Base-by-base conservation (phyloP, 306 rosid genomes). In the Lagenaria siceraria region DNA sequence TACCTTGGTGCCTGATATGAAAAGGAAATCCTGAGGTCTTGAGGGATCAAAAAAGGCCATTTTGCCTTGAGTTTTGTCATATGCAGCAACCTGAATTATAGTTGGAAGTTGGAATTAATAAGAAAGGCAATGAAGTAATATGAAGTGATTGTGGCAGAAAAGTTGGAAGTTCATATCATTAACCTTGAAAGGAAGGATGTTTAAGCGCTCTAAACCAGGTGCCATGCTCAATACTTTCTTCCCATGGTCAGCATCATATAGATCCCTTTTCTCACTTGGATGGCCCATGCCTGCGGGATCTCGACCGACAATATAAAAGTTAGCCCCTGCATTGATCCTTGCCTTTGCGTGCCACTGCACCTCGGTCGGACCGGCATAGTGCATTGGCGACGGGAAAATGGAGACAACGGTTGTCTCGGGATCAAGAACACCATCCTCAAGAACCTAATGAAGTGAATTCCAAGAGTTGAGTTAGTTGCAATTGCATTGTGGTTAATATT, bases 271-370 rank as follows among this genome's bases (percentile, higher is more conserved):
- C 86, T 95, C 96, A 35, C 80, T 78, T 0, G 98, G 98, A 81
- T 95, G 98, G 77, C 92, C 79, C 98, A 95, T 92, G 83, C 98
- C 98, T 24, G 98, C 98, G 0, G 98, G 98, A 83, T 95, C 98
- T 29, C 96, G 93, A 59, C 98, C 97, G 15, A 94, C 98, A 2
- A 94, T 94, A 87, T 94, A 94, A 80, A 94, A 94, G 90, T 94
- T 86, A 13, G 98, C 98, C 35, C 98, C 98, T 2, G 98, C 98
- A 75, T 95, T 95, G 14, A 95, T 95, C 88, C 97, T 87, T 70
- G 98, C 98, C 88, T 95, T 90, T 56, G 98, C 98, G 75, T 95
- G 98, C 98, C 98, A 95, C 86, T 95, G 98, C 76, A 95, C 97
- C 85, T 95, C 98, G 6, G 97, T 95, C 3, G 97, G 98, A 72